A percentile compares a stretch with the other conserved stretches of the same genome.
phyloP scores from a whole-genome alignment of 148 eudicot genomes.

The Rhododendron griersonianum region DNA sequence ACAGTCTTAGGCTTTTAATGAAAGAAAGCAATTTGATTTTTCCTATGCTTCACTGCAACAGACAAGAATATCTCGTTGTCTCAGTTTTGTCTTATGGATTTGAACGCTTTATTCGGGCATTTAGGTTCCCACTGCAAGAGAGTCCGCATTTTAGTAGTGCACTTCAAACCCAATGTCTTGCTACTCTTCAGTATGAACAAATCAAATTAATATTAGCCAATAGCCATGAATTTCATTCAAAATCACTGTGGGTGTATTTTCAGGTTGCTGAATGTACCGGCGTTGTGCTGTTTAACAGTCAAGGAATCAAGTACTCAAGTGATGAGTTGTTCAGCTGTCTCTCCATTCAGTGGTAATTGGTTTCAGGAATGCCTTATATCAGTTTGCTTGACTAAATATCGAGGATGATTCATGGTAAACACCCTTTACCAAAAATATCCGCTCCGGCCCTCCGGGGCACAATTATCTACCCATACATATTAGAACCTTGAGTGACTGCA shows the following conservation, averaged over 20 bases:
- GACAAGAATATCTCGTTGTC: constrained; percentile 62
- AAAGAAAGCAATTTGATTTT: not conserved
- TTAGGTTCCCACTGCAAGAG: constrained; percentile 45
- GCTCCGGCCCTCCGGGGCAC: constrained; percentile 41
- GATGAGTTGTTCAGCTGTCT: constrained; percentile 55
- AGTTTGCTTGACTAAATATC: not conserved
- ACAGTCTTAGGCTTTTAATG: not conserved
- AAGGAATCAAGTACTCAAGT: constrained; percentile 48
- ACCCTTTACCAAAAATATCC: constrained; percentile 60
- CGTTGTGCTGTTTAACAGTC: constrained; percentile 47
- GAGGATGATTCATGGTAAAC: not conserved
- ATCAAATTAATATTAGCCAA: not conserved
- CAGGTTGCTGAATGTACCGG: constrained; percentile 58
- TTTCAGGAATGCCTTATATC: not conserved
- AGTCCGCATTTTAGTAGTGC: constrained; percentile 44
- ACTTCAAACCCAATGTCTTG: not conserved
- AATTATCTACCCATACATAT: constrained; percentile 60
- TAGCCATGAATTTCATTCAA: not conserved
- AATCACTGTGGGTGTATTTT: not conserved
- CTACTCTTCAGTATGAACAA: not conserved
- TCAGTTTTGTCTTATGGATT: constrained; percentile 35
- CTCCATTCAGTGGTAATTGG: constrained; percentile 44
- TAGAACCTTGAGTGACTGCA: constrained; percentile 66
- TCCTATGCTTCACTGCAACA: constrained; percentile 5
- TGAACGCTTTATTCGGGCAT: constrained; percentile 41